Evolutionary conservation across 164 flowering plant species (phyloP), one percentile per base, ranked within the genome.

Genomic region (Vitis amurensis): DNA sequence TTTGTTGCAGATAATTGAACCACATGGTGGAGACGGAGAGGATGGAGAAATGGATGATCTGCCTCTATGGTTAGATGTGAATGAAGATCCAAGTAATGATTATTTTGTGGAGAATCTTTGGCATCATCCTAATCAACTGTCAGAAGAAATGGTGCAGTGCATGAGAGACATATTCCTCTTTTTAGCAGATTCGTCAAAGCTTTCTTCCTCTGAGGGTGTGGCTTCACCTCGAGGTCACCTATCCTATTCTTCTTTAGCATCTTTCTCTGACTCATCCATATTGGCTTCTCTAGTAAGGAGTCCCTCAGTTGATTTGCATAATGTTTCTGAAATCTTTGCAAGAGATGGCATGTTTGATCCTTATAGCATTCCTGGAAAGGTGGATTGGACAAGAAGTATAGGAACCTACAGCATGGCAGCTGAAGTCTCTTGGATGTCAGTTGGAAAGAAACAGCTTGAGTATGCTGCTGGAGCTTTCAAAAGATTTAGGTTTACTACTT

Each of bases 351-450:
- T 31, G 27, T 74, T 72, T 73, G 82, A 80, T 78, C 84, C 86
- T 30, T 83, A 80, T 59, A 60, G 63, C 67, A 71, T 83, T 55
- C 75, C 60, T 55, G 80, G 78, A 16, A 83, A 80, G 79, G 44
- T 73, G 53, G 69, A 74, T 49, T 80, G 80, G 83, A 55, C 30
- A 27, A 52, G 58, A 59, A 51, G 74, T 37, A 70, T 80, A 61
- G 86, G 86, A 67, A 64, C 23, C 50, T 83, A 83, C 66, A 68
- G 79, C 50, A 64, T 30, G 31, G 84, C 84, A 58, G 70, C 62
- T 65, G 84, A 84, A 19, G 87, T 84, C 60, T 77, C 83, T 66
- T 81, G 81, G 76, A 68, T 84, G 81, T 81, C 87, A 52, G 84
- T 81, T 55, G 87, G 83, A 68, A 74, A 81, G 72, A 77, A 79